These are phyloP conservation scores for Globisporangium polare DNA, from an alignment of 352 stramenopile species.

Conservation along the genomic window DNA sequence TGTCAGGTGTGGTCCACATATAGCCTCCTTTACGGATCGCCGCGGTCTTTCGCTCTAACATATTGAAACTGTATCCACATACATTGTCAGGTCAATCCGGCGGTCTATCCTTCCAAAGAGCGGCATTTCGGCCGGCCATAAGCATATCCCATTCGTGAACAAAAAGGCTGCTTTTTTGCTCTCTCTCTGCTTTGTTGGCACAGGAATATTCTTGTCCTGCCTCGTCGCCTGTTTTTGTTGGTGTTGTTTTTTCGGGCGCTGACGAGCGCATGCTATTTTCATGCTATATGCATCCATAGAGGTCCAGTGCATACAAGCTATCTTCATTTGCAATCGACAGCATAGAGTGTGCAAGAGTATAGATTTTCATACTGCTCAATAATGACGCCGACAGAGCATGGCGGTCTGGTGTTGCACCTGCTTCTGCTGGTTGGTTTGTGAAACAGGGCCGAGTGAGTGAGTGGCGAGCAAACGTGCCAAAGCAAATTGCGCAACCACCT, in stretches of 20 bases:
- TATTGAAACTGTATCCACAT: too few relatives aligned
- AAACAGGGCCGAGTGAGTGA: not conserved
- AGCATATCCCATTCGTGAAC: too few relatives aligned
- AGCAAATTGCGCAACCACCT: slow-evolving; percentile 1
- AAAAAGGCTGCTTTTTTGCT: too few relatives aligned
- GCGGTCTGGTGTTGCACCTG: slow-evolving; percentile 1
- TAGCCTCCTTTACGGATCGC: too few relatives aligned
- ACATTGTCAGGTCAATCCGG: too few relatives aligned
- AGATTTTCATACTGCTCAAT: not conserved
- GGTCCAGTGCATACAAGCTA: not conserved
- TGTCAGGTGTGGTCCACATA: too few relatives aligned
- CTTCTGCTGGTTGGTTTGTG: not conserved
- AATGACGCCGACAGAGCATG: not conserved
- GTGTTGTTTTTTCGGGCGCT: not conserved
- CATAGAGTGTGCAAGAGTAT: not conserved
- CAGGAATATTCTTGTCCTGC: slow-evolving; percentile 8
- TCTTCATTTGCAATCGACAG: not conserved
- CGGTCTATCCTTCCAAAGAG: too few relatives aligned
- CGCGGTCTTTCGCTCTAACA: too few relatives aligned
- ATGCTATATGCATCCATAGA: not conserved
- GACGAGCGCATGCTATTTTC: not conserved
- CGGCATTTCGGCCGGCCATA: too few relatives aligned
- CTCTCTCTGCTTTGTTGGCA: not conserved
- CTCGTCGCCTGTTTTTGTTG: not conserved
- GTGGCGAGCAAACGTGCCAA: too few relatives aligned